Conservation (phyloP, 768 basidiomycete genomes). For the Termitomyces sp. region DNA sequence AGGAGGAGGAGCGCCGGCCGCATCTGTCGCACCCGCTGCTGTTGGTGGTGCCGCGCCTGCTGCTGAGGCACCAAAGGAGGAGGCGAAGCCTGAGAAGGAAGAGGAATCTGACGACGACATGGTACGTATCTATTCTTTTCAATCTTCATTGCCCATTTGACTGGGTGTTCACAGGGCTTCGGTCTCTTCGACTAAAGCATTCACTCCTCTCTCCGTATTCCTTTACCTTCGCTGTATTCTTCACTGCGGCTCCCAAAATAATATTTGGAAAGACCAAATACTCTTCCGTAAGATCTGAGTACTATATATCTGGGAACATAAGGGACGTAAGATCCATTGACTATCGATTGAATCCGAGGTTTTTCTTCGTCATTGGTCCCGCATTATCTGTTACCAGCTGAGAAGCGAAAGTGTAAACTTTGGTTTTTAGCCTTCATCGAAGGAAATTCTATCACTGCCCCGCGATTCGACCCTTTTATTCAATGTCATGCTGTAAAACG, state of each 20-base stretch:
- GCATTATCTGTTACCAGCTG: too few species aligned
- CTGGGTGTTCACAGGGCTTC: conserved; percentile 63
- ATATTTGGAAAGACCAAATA: conserved; percentile 10
- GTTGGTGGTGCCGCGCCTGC: conserved; percentile 58
- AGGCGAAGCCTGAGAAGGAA: conserved; percentile 85
- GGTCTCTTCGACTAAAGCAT: conserved; percentile 86
- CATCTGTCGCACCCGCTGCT: conserved; percentile 41
- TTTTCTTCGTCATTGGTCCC: background rate
- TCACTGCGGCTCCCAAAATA: conserved; percentile 12
- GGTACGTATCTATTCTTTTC: conserved; percentile 39
- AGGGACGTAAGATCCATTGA: too few species aligned
- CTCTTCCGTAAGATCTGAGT: background rate
- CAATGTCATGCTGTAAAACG: too few species aligned
- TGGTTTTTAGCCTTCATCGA: too few species aligned
- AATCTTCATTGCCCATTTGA: background rate
- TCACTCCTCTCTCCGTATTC: conserved; percentile 10
- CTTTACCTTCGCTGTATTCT: conserved; percentile 13
- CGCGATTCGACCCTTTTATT: too few species aligned
- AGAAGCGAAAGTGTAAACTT: too few species aligned
- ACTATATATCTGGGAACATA: background rate
- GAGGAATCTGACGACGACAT: conserved; percentile 90
- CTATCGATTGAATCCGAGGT: background rate
- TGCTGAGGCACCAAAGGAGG: conserved; percentile 71
- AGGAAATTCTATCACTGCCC: too few species aligned
- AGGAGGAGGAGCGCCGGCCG: conserved; percentile 84